Conservation (phyloP, 2,329 filamentous ascomycete genomes). For the Talaromyces sp. region DNA sequence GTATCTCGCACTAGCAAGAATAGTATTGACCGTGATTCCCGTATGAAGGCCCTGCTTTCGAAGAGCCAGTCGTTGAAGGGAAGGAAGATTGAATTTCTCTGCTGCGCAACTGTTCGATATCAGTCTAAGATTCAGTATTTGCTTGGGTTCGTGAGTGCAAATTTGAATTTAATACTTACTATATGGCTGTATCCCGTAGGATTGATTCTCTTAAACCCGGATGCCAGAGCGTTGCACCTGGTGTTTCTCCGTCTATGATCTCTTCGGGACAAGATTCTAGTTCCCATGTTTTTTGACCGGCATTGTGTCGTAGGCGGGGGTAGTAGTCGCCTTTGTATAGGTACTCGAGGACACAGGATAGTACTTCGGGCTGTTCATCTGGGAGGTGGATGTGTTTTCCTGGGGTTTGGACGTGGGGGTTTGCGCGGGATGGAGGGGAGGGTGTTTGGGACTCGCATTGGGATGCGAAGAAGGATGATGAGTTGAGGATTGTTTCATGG, state of each 20-base stretch:
- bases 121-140: neutral
- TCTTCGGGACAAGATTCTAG: slow-evolving; percentile 64
- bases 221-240: slow-evolving; percentile 71
- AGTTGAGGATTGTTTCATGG: slow-evolving; percentile 80
- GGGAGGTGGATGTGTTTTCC: slow-evolving; percentile 77
- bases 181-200: slow-evolving; percentile 86
- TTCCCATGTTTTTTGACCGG: slow-evolving; percentile 77
- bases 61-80: slow-evolving; percentile 80
- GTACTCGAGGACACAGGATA: slow-evolving; percentile 86
- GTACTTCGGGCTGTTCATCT: slow-evolving; percentile 85
- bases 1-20: slow-evolving; percentile 82
- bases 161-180: no score
- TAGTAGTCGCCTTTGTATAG: slow-evolving; percentile 95
- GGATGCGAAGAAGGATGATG: slow-evolving; percentile 76
- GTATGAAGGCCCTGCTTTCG: slow-evolving; percentile 88
- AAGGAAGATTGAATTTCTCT: slow-evolving; percentile 78
- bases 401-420: slow-evolving; percentile 22
- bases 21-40: slow-evolving; percentile 81
- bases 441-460: slow-evolving; percentile 59
- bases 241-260: slow-evolving; percentile 44
- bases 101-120: slow-evolving; percentile 66
- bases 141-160: no score
- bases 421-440: slow-evolving; percentile 22
- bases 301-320: slow-evolving; percentile 79
- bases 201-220: slow-evolving; percentile 67